Evolutionary conservation across 1,139 yeast genomes (phyloP).

Genomic region (Pichia inconspicua): DNA sequence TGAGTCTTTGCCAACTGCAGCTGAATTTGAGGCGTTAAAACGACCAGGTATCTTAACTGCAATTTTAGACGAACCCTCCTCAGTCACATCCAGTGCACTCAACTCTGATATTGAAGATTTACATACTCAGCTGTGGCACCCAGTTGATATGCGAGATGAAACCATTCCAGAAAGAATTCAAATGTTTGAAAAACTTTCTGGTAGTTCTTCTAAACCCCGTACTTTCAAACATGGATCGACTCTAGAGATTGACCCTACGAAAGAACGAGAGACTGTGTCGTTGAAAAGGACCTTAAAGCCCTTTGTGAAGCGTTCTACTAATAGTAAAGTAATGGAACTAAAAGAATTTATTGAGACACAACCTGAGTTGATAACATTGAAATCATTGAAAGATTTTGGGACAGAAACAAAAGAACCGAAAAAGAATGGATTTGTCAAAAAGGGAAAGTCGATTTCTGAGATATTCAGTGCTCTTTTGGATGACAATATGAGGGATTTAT

Average conservation of each 20-base stretch:
- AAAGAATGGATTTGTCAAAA: background rate
- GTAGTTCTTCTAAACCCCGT: slow-evolving; percentile 12
- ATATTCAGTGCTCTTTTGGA: slow-evolving; percentile 23
- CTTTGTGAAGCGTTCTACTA: slow-evolving; percentile 9
- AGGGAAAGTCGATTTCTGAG: slow-evolving; percentile 16
- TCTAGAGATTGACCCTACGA: background rate
- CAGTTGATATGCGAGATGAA: slow-evolving; percentile 4
- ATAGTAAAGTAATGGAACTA: slow-evolving; percentile 10
- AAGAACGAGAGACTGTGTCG: background rate
- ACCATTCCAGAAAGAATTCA: slow-evolving; percentile 23
- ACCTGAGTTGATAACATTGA: slow-evolving; percentile 10
- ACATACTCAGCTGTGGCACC: background rate
- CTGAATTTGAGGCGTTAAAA: slow-evolving; percentile 2
- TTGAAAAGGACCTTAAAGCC: slow-evolving; percentile 10
- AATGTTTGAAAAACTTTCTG: slow-evolving; percentile 24
- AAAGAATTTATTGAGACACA: slow-evolving; percentile 14
- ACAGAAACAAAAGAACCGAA: background rate
- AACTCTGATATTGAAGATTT: slow-evolving; percentile 7
- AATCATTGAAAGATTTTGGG: slow-evolving; percentile 1
- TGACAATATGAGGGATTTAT: slow-evolving; percentile 22
- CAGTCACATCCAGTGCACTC: slow-evolving; percentile 5
- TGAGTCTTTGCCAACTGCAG: background rate
- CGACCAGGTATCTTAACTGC: slow-evolving; percentile 13
- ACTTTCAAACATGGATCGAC: slow-evolving; percentile 1
- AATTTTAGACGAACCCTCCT: slow-evolving; percentile 13